Evolutionary conservation across 75 land plant genomes (phyloP), one percentile per base, ranked within the genome.

Genomic region (Larix kaempferi): DNA sequence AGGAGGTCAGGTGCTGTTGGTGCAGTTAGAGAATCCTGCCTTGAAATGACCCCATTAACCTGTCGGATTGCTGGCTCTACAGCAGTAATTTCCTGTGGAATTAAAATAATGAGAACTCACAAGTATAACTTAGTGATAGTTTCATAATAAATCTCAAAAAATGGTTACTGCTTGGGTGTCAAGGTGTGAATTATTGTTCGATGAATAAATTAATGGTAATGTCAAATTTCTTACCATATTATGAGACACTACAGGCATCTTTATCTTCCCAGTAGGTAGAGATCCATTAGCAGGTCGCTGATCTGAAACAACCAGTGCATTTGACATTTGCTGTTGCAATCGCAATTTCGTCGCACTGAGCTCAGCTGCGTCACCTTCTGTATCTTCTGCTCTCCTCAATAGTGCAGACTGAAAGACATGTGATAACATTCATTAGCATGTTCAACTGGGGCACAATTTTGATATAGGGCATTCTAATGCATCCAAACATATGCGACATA

Each of bases 321-420:
- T 98, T 78, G 99, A 98, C 35, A 80, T 86, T 75, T 93, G 99
- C 78, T 93, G 98, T 71, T 95, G 95, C 25, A 88, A 80, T 55
- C 99, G 80, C 78, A 98, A 86, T 78, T 90, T 98, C 71, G 95
- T 88, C 17, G 99, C 99, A 89, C 99, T 98, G 82, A 90, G 86
- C 75, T 98, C 99, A 12, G 99, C 99, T 39, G 94, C 83, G 74
- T 98, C 98, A 73, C 79, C 86, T 80, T 98, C 99, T 44, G 90
- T 78, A 83, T 98, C 94, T 87, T 93, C 98, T 66, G 99, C 96
- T 74, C 89, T 95, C 72, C 87, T 98, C 72, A 98, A 81, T 84
- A 98, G 87, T 59, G 99, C 84, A 21, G 98, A 98, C 99, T 98
- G 71, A 5, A 59, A 65, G 0, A 16, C 25, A 78, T 73, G 77